Conservation (phyloP, 768 basidiomycete genomes). For the Lactarius tabidus region DNA sequence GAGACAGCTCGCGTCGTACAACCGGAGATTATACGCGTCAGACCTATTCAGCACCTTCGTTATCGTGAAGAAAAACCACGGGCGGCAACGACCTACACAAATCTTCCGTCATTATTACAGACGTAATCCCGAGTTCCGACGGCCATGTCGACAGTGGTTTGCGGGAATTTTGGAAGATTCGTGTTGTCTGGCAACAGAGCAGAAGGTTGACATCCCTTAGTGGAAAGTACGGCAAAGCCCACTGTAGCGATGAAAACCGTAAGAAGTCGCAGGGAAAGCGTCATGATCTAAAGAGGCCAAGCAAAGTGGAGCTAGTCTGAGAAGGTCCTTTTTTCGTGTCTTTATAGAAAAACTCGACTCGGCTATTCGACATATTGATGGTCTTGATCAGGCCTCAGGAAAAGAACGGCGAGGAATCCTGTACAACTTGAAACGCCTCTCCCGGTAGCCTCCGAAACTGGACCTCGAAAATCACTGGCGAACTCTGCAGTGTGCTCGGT, state of each 20-base stretch:
- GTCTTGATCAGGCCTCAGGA: too few species aligned
- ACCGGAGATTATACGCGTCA: conserved; percentile 14
- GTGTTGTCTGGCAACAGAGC: too few species aligned
- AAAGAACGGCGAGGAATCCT: too few species aligned
- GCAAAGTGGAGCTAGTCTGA: background rate
- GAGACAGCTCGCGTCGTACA: conserved; percentile 19
- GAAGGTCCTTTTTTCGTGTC: too few species aligned
- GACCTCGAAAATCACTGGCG: too few species aligned
- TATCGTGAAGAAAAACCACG: background rate
- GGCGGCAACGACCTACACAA: conserved; percentile 1
- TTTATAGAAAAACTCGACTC: too few species aligned
- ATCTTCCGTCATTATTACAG: background rate
- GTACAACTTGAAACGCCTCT: too few species aligned
- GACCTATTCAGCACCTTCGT: background rate
- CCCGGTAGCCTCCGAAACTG: too few species aligned
- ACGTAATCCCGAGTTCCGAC: conserved; percentile 14
- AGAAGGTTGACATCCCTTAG: too few species aligned
- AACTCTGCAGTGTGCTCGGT: too few species aligned
- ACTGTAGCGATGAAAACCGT: background rate
- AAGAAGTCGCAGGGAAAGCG: conserved; percentile 5
- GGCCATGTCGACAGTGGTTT: background rate
- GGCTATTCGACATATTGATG: too few species aligned
- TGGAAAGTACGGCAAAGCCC: background rate
- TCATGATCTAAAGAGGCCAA: background rate
- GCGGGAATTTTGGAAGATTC: too few species aligned